These are phyloP conservation scores for Lachnellula willkommii DNA, from an alignment of 2,329 filamentous ascomycete species.

Conservation along the genomic window DNA sequence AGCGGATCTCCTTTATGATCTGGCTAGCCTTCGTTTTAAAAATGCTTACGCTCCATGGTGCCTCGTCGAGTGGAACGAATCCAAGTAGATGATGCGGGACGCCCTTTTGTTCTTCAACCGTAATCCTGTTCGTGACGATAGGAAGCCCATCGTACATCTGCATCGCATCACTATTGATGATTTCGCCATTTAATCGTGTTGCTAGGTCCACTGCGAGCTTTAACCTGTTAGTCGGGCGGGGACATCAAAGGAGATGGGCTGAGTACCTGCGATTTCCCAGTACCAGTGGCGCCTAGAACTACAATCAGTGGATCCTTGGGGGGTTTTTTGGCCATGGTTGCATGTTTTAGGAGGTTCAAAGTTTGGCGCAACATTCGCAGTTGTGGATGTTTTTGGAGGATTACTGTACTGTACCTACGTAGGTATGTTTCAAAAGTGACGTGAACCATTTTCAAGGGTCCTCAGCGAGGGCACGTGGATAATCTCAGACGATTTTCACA, in stretches of 20 bases:
- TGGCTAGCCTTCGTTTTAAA: slow-evolving; percentile 67
- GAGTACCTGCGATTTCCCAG: slow-evolving; percentile 80
- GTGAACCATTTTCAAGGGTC: too few relatives aligned
- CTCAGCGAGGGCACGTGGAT: too few relatives aligned
- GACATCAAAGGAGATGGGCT: neutral
- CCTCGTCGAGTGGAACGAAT: slow-evolving; percentile 66
- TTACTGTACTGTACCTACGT: neutral
- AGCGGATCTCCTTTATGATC: slow-evolving; percentile 71
- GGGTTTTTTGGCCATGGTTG: slow-evolving; percentile 26
- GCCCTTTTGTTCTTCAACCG: slow-evolving; percentile 65
- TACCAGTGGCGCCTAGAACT: slow-evolving; percentile 84
- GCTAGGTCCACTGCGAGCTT: slow-evolving; percentile 74
- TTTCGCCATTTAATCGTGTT: slow-evolving; percentile 75
- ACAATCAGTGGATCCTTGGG: slow-evolving; percentile 63
- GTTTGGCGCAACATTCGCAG: slow-evolving; percentile 16
- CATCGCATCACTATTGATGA: slow-evolving; percentile 98
- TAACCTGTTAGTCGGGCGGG: slow-evolving; percentile 5
- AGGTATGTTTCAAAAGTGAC: neutral
- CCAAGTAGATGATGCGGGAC: slow-evolving; percentile 86
- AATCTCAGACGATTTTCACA: too few relatives aligned
- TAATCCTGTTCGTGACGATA: slow-evolving; percentile 93
- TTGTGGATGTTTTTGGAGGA: neutral
- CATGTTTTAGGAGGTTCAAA: slow-evolving; percentile 8
- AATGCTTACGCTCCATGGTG: slow-evolving; percentile 75
- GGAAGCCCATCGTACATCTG: slow-evolving; percentile 90